Conservation (phyloP, 2,329 filamentous ascomycete genomes). For the Colletotrichum tropicale region DNA sequence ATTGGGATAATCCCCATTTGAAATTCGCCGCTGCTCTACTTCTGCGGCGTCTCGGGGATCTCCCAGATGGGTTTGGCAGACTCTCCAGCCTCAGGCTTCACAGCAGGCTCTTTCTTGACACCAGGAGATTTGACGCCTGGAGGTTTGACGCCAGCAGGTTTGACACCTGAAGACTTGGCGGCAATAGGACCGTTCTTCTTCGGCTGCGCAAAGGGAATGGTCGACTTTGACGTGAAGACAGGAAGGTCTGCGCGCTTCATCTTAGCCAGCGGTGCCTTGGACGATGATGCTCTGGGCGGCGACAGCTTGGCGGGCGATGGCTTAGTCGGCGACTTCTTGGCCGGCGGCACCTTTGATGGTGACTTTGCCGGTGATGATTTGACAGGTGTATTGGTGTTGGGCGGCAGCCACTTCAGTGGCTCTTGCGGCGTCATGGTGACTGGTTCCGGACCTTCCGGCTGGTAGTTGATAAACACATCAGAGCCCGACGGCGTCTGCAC, state of each 20-base stretch:
- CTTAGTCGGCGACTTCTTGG: conserved; percentile 36
- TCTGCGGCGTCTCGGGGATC: conserved; percentile 37
- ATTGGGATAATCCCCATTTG: not conserved
- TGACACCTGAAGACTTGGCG: not conserved
- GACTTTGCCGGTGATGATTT: not conserved
- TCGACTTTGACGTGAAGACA: conserved; percentile 44
- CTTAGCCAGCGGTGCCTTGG: not conserved
- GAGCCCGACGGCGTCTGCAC: conserved; percentile 22
- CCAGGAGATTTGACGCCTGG: not conserved
- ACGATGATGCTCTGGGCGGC: conserved; percentile 20
- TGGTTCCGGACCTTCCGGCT: conserved; percentile 57
- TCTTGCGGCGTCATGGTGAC: conserved; percentile 39
- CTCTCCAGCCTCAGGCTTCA: conserved; percentile 8
- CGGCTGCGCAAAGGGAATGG: conserved; percentile 51
- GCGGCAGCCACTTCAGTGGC: conserved; percentile 56
- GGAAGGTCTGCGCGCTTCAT: conserved; percentile 42
- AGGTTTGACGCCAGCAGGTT: not conserved
- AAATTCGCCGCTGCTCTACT: not conserved
- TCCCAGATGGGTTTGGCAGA: conserved; percentile 31
- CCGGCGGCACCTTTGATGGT: conserved; percentile 33
- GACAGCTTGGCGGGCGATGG: conserved; percentile 37
- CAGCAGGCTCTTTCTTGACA: not conserved
- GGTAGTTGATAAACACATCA: conserved; percentile 58
- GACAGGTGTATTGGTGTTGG: conserved; percentile 43
- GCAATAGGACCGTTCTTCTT: not conserved